A percentile compares a stretch with the other conserved stretches of the same genome.
Conservation (phyloP, 2,329 filamentous ascomycete species). For the Beauveria bassiana region DNA sequence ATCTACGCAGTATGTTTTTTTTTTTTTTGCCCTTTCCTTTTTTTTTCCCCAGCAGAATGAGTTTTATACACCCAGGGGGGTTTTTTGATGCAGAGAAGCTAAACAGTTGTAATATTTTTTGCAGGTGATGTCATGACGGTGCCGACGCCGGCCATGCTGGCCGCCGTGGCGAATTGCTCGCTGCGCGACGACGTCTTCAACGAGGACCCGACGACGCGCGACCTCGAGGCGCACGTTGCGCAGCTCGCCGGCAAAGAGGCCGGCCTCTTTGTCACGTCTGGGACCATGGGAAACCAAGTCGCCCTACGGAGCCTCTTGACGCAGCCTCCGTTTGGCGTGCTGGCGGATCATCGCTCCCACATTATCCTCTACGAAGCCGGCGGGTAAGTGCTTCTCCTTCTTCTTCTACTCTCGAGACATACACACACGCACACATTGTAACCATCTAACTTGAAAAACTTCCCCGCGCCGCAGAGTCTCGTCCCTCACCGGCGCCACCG, state of each 20-base stretch:
- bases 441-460: not conserved
- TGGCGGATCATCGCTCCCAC: slow-evolving; percentile 74
- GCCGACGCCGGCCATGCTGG: slow-evolving; percentile 73
- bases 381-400: slow-evolving; percentile 34
- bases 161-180: slow-evolving; percentile 65
- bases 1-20: slow-evolving; percentile 31
- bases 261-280: slow-evolving; percentile 74
- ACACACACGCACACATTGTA: too few species aligned
- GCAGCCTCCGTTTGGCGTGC: slow-evolving; percentile 70
- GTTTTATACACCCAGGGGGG: too few species aligned
- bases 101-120: too few species aligned
- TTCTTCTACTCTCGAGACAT: not conserved
- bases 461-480: slow-evolving; percentile 48
- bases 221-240: slow-evolving; percentile 68
- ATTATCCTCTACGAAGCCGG: slow-evolving; percentile 62
- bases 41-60: too few species aligned
- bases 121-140: slow-evolving; percentile 56
- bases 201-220: slow-evolving; percentile 71
- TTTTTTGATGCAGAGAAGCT: too few species aligned
- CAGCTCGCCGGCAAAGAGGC: slow-evolving; percentile 66
- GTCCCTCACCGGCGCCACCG: slow-evolving; percentile 60
- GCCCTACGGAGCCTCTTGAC: slow-evolving; percentile 69
- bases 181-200: slow-evolving; percentile 77
- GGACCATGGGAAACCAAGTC: slow-evolving; percentile 92
- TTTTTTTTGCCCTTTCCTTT: not conserved